phyloP scores from a whole-genome alignment of 345 rosid genomes.

The Anacardium occidentale region DNA sequence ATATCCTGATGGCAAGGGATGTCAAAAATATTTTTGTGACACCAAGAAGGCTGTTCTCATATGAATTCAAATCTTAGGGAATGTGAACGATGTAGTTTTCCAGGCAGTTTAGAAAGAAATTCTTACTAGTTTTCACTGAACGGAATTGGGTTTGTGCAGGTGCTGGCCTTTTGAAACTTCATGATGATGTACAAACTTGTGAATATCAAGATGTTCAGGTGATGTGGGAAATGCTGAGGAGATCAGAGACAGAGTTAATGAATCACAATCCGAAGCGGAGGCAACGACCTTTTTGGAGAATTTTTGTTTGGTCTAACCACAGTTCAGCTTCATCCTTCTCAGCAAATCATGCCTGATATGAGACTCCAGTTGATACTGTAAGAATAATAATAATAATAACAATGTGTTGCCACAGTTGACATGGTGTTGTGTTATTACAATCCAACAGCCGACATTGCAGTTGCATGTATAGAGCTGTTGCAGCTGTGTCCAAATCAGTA shows the following conservation, averaged over 20 bases:
- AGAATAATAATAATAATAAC: slow-evolving; percentile 7
- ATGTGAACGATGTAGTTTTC: neutral
- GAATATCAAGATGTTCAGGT: slow-evolving; percentile 69
- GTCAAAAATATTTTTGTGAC: neutral
- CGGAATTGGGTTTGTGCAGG: slow-evolving; percentile 30
- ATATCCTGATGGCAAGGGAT: no score
- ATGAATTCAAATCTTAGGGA: neutral
- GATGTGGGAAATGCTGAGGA: slow-evolving; percentile 72
- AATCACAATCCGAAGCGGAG: slow-evolving; percentile 38
- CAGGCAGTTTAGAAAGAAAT: neutral
- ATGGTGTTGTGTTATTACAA: slow-evolving; percentile 21
- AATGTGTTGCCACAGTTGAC: slow-evolving; percentile 20
- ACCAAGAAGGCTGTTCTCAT: no score
- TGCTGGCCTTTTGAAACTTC: slow-evolving; percentile 57
- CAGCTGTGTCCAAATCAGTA: no score
- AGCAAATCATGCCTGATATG: slow-evolving; percentile 28
- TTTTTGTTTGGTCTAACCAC: slow-evolving; percentile 49
- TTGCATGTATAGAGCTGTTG: slow-evolving; percentile 35
- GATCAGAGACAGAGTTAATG: slow-evolving; percentile 42
- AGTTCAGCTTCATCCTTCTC: slow-evolving; percentile 41
- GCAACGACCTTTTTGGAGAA: slow-evolving; percentile 56
- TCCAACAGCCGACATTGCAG: slow-evolving; percentile 30
- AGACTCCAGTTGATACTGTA: neutral
- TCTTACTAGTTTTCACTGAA: neutral
- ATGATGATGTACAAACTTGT: slow-evolving; percentile 60